Base-by-base conservation (phyloP, 208 protist genomes). In the Crithidia expoeki region DNA sequence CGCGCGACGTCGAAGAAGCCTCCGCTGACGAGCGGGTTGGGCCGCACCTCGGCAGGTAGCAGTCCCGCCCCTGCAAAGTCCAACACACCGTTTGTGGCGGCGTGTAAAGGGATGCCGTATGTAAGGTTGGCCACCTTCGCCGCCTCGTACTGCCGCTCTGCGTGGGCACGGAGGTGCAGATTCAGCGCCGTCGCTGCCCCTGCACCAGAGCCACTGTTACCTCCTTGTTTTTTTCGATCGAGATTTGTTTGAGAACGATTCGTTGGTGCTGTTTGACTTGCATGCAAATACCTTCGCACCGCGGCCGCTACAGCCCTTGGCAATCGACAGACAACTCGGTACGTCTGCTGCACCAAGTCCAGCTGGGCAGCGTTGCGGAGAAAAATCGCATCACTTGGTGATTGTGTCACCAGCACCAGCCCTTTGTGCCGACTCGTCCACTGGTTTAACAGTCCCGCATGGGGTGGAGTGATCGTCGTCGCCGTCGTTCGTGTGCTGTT, bases 261-360 rank as follows among this genome's bases (percentile, higher is more conserved):
- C n/a, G 14, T 23, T 0, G 25, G 2, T n/a, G 23, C 16, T 36
- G 7, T 25, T 21, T 4, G 4, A n/a, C 51, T 7, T 23, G 9
- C 56, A 47, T 23, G 36, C 42, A 70, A 30, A 30, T 44, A 64
- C 36, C 47, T 47, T 6, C 72, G 72, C 61, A 56, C 81, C 47
- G 55, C 53, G 17, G 14, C 16, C 5, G 81, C 76, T 12, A 88
- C 81, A n/a, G 63, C 78, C 14, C 49, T 14, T 27, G 90, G 90
- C 17, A 95, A 69, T 9, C 74, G 79, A 46, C 84, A 90, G 49
- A 92, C 53, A 27, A 95, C 90, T 19, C 85, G 85, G 52, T 87
- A 92, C 4, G 78, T 76, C 42, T 53, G 68, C 21, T 78, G 80
- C 50, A 95, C 84, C 6, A 95, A 57, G 14, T 79, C 82, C 32